Evolutionary conservation across 129 eudicot species (phyloP), one percentile per base, ranked within the genome.

Genomic region (Ambrosia trifida): DNA sequence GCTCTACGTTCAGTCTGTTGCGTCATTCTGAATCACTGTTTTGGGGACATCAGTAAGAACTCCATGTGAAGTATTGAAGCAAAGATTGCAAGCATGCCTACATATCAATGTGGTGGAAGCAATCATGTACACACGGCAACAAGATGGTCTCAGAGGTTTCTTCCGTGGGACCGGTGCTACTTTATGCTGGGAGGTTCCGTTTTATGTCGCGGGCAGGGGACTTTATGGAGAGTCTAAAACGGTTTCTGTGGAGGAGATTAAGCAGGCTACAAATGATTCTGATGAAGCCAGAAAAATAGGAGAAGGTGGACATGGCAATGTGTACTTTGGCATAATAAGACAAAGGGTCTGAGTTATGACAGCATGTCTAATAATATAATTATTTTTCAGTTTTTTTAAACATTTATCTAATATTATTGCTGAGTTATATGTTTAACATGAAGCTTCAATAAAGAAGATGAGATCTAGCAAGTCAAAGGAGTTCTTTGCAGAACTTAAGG

Each of bases 141-240:
- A 89, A 85, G 98, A 93, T 78, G 98, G 98, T 80, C 82, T 84
- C 5, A 80, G 75, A 85, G 98, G 96, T 13, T 93, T 93, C 78
- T 93, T 93, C 75, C 96, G 98, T 68, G 98, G 98, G 84, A 93
- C 98, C 4, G 96, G 95, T 74, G 98, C 91, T 3, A 93, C 98
- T 66, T 91, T 93, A 14, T 93, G 87, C 66, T 88, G 98, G 18
- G 98, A 93, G 76, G 95, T 93, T 62, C 98, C 98, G 0, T 87
- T 93, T 70, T 93, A 93, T 76, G 98, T 93, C 8, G 95, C 96
- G 3, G 98, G 98, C 78, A 87, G 87, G 95, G 98, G 98, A 49
- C 90, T 93, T n/a, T n/a, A n/a, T n/a, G n/a, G n/a, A n/a, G n/a
- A n/a, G n/a, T n/a, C n/a, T n/a, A n/a, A n/a, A n/a, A 93, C 87